Percentiles rank a stretch among this genome's conserved stretches.
phyloP scores from a whole-genome alignment of 768 basidiomycete species.

The Lentinula detonsa region DNA sequence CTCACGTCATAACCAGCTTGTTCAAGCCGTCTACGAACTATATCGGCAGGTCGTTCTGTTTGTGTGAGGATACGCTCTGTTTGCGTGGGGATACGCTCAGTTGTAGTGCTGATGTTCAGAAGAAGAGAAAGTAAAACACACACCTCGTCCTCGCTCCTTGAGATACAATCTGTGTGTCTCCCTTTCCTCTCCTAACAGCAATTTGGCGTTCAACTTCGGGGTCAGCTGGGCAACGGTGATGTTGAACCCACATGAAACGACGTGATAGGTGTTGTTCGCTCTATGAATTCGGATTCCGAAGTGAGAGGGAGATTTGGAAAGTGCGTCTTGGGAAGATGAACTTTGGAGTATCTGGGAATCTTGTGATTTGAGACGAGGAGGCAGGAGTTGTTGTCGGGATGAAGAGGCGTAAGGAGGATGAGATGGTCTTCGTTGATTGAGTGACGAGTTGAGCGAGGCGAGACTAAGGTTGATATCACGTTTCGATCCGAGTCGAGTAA shows the following conservation, averaged over 20 bases:
- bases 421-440: background rate
- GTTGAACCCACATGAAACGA: constrained; percentile 54
- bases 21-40: constrained; percentile 75
- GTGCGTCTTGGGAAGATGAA: background rate
- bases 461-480: background rate
- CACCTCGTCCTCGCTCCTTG: constrained; percentile 75
- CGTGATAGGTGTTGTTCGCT: constrained; percentile 64
- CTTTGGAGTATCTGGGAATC: background rate
- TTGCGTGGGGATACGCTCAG: constrained; percentile 78
- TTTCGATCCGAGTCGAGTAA: background rate
- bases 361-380: background rate
- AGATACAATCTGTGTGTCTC: constrained; percentile 68
- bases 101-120: too few relatives aligned
- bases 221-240: constrained; percentile 68
- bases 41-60: constrained; percentile 78
- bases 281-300: constrained; percentile 76
- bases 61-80: constrained; percentile 79
- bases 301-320: constrained; percentile 8
- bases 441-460: background rate
- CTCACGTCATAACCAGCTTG: constrained; percentile 85
- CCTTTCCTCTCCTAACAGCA: constrained; percentile 41
- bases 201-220: constrained; percentile 51
- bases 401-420: background rate
- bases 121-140: background rate
- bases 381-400: background rate